phyloP scores from a whole-genome alignment of 805 yeast genomes.

The Yamadazyma paraphyllophila region DNA sequence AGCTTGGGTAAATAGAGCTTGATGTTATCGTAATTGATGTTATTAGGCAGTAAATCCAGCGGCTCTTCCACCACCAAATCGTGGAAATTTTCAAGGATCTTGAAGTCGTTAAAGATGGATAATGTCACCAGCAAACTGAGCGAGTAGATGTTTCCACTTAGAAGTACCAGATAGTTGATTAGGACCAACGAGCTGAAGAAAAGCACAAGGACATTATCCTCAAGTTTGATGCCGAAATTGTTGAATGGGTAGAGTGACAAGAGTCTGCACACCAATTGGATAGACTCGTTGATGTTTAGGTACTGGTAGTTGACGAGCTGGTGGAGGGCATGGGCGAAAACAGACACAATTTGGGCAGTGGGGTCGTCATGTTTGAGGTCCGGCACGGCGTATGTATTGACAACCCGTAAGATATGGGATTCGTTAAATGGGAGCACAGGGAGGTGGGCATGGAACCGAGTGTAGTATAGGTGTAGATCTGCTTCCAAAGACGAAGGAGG shows the following conservation, averaged over 20 bases:
- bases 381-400: slow-evolving; percentile 18
- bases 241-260: slow-evolving; percentile 36
- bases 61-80: slow-evolving; percentile 21
- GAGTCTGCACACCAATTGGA: slow-evolving; percentile 33
- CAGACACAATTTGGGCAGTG: slow-evolving; percentile 33
- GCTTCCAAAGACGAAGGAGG: slow-evolving; percentile 21
- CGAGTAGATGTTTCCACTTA: slow-evolving; percentile 61
- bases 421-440: slow-evolving; percentile 45
- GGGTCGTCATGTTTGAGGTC: slow-evolving; percentile 22
- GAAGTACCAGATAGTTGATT: slow-evolving; percentile 54
- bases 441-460: slow-evolving; percentile 41
- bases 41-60: slow-evolving; percentile 5
- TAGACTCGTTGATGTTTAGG: slow-evolving; percentile 30
- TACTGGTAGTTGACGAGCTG: slow-evolving; percentile 37
- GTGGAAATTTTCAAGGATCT: slow-evolving; percentile 44
- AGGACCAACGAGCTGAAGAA: slow-evolving; percentile 31
- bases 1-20: slow-evolving; percentile 40
- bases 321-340: slow-evolving; percentile 41
- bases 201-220: slow-evolving; percentile 26
- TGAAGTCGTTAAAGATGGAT: slow-evolving; percentile 58
- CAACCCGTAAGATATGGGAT: slow-evolving; percentile 17
- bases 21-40: slow-evolving; percentile 22
- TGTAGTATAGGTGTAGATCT: slow-evolving; percentile 41
- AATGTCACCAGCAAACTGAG: slow-evolving; percentile 52
- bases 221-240: slow-evolving; percentile 17